Evolutionary conservation across 2,329 filamentous ascomycete genomes (phyloP).

Genomic region (Cordyceps farinosa): DNA sequence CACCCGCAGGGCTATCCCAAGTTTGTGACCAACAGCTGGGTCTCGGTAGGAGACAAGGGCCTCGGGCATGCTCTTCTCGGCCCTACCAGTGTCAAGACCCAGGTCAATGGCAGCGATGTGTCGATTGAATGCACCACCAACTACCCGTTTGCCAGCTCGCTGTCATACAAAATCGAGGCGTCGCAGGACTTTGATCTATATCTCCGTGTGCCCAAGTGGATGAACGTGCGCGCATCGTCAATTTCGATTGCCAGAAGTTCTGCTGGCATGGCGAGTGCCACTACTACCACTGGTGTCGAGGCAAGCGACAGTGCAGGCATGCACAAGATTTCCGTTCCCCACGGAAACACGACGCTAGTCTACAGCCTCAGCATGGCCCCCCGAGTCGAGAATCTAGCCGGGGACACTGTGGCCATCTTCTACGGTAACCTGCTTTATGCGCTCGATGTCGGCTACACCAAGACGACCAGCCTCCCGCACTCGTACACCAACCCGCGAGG

Average conservation of each 20-base stretch:
- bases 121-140: conserved; percentile 43
- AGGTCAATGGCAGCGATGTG: conserved; percentile 32
- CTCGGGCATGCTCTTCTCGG: conserved; percentile 49
- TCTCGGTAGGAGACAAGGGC: conserved; percentile 38
- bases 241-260: conserved; percentile 20
- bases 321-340: conserved; percentile 22
- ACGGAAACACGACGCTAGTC: conserved; percentile 22
- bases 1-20: conserved; percentile 56
- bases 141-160: conserved; percentile 39
- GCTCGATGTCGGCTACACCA: conserved; percentile 33
- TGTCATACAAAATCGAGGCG: conserved; percentile 29
- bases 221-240: conserved; percentile 9
- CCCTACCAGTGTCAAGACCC: conserved; percentile 40
- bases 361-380: conserved; percentile 22
- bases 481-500: conserved; percentile 21
- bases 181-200: conserved; percentile 27
- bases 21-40: conserved; percentile 47
- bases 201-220: conserved; percentile 30
- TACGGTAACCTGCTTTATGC: conserved; percentile 43
- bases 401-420: conserved; percentile 41
- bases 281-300: not conserved
- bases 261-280: not conserved
- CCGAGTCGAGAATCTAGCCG: conserved; percentile 23
- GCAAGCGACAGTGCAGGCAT: conserved; percentile 22
- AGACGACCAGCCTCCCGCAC: conserved; percentile 25